Percentiles rank a stretch among this genome's conserved stretches.
phyloP scores from a whole-genome alignment of 2,329 filamentous ascomycete genomes.

The Aspergillus carbonarius region DNA sequence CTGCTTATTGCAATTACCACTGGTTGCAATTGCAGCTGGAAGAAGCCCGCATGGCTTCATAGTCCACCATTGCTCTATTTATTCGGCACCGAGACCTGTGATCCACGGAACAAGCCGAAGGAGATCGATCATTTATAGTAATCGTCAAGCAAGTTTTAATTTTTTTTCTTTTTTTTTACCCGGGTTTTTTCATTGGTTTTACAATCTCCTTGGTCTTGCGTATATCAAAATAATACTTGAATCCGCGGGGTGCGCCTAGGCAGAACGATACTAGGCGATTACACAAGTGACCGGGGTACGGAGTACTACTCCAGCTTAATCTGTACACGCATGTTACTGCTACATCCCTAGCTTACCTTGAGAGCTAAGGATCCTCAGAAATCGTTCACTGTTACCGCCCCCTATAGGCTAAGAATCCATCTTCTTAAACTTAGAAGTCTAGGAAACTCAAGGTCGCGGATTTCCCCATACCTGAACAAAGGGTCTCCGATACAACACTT shows the following conservation, averaged over 20 bases:
- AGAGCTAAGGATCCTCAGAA: not conserved
- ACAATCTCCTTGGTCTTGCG: not conserved
- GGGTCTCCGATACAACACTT: not conserved
- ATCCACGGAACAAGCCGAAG: no score
- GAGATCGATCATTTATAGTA: no score
- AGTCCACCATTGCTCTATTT: no score
- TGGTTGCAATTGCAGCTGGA: no score
- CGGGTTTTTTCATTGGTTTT: no score
- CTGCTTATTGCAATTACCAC: no score
- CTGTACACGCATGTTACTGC: not conserved
- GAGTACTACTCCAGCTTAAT: constrained; percentile 1
- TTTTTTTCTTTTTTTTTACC: no score
- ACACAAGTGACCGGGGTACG: constrained; percentile 1
- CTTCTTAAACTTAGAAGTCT: not conserved
- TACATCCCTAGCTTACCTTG: constrained; percentile 5
- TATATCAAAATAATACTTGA: not conserved
- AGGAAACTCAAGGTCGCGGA: not conserved
- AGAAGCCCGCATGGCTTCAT: no score
- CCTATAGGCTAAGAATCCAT: not conserved
- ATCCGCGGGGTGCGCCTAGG: not conserved
- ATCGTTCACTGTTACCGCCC: not conserved
- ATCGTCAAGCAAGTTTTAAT: no score
- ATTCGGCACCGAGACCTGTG: no score
- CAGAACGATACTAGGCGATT: not conserved
- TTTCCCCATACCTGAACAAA: not conserved